Evolutionary conservation across 768 basidiomycete genomes (phyloP), one percentile per base, ranked within the genome.

Genomic region (Rhodotorula toruloides): DNA sequence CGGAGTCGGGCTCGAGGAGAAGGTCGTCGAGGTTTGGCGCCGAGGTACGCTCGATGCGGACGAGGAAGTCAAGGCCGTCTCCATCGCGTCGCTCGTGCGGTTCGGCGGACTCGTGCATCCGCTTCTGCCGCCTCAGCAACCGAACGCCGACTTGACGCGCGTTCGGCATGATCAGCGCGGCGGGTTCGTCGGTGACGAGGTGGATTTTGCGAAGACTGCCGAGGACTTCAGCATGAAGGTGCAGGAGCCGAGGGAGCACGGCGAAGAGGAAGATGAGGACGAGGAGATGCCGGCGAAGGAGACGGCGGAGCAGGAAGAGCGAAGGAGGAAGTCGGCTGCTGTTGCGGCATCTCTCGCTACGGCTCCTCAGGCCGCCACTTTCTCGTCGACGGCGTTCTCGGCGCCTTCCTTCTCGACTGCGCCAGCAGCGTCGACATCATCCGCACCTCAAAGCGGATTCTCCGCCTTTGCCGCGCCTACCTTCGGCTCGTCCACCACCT

Each of bases 391-490:
- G 29, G 22, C 58, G 16, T 32, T 52, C 40, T 32, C 63, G 7
- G 16, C 49, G 1, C 25, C 53, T 21, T 19, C n/a, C n/a, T n/a
- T n/a, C n/a, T n/a, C n/a, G n/a, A n/a, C 48, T 1, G 12, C 34
- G 4, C 14, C 43, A 12, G 49, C 54, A 12, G 3, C 52, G 44
- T 32, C 48, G 31, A 19, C 16, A 16, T 21, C 13, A 27, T 13
- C 50, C 2, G 27, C 32, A 34, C 53, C 9, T 13, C 6, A 27
- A 19, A 46, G 21, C 29, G 61, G 61, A 7, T 67, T 67, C 47
- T 14, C 55, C n/a, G 34, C 60, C 10, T 67, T 67, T 22, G 49
- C 61, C n/a, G 56, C 66, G 19, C 66, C 66, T 2, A 27, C 66
- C 16, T 67, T 67, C 46, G 57, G 66, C 12, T 29, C 64, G 31